Percentiles rank a stretch among this genome's conserved stretches.
Conservation (phyloP, 768 basidiomycete genomes). For the Amanita fuliginea region DNA sequence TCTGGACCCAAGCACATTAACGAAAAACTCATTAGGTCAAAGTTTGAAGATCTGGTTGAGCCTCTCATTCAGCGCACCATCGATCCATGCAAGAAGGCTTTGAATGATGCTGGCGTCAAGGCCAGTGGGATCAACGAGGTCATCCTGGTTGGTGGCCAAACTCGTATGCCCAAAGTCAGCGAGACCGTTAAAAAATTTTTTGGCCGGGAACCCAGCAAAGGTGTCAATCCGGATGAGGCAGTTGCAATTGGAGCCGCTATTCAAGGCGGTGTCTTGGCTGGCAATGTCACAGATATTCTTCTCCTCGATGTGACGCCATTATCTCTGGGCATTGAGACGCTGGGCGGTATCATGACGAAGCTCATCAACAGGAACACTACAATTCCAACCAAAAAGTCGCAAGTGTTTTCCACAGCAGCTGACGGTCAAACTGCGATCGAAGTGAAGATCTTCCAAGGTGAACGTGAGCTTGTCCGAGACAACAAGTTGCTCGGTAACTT, state of each 20-base stretch:
- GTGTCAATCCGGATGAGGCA: constrained; percentile 99
- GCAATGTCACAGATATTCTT: constrained; percentile 91
- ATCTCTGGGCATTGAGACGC: constrained; percentile 95
- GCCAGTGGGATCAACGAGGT: constrained; percentile 91
- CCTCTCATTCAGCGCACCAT: constrained; percentile 81
- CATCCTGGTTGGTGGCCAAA: constrained; percentile 98
- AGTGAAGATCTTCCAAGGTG: constrained; percentile 99
- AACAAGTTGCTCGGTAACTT: constrained; percentile 99
- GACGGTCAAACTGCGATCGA: constrained; percentile 99
- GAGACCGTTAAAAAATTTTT: constrained; percentile 93
- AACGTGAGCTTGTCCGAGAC: constrained; percentile 96
- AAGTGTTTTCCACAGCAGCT: constrained; percentile 97
- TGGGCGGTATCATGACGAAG: constrained; percentile 99
- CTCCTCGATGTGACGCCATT: constrained; percentile 94
- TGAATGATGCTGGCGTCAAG: constrained; percentile 90
- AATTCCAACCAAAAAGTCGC: constrained; percentile 99
- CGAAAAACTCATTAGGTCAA: constrained; percentile 74
- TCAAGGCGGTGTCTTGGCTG: constrained; percentile 95
- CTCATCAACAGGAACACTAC: constrained; percentile 98
- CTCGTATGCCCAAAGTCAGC: constrained; percentile 90
- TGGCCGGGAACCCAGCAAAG: constrained; percentile 94
- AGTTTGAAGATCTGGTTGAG: constrained; percentile 81
- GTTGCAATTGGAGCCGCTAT: constrained; percentile 98
- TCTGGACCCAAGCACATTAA: constrained; percentile 97
- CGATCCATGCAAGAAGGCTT: constrained; percentile 96